These are phyloP conservation scores for Penicillium brevicompactum DNA, from an alignment of 2,329 filamentous ascomycete species.

Conservation along the genomic window DNA sequence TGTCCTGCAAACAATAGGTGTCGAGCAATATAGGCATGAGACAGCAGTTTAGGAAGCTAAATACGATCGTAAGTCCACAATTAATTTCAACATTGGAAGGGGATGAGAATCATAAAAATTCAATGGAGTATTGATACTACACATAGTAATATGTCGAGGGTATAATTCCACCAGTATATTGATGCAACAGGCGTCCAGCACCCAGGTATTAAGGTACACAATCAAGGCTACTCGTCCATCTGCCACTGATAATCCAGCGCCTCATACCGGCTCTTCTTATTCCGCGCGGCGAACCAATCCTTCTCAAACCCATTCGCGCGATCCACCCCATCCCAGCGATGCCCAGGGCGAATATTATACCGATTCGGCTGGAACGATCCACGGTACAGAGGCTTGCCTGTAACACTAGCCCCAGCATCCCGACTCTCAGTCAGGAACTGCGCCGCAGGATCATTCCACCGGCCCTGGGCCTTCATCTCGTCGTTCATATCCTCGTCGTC, in stretches of 20 bases:
- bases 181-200: slow-evolving; percentile 15
- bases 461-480: slow-evolving; percentile 71
- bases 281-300: slow-evolving; percentile 87
- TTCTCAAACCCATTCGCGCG: slow-evolving; percentile 90
- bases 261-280: slow-evolving; percentile 73
- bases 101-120: too few relatives aligned
- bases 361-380: slow-evolving; percentile 85
- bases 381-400: slow-evolving; percentile 69
- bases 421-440: slow-evolving; percentile 67
- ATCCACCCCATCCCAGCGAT: slow-evolving; percentile 97
- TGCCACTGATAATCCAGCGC: slow-evolving; percentile 91
- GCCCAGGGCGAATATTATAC: slow-evolving; percentile 89
- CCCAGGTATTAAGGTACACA: slow-evolving; percentile 1
- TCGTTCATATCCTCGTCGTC: slow-evolving; percentile 86
- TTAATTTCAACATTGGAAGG: too few relatives aligned
- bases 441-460: slow-evolving; percentile 95
- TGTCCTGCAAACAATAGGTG: too few relatives aligned
- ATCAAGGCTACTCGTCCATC: slow-evolving; percentile 73
- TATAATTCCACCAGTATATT: neutral
- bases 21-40: too few relatives aligned
- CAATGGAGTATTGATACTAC: too few relatives aligned
- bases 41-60: too few relatives aligned
- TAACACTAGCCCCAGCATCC: slow-evolving; percentile 46
- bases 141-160: too few relatives aligned
- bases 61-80: too few relatives aligned